Evolutionary conservation across 1,139 yeast species (phyloP).

Genomic region (Hansenula sp.): DNA sequence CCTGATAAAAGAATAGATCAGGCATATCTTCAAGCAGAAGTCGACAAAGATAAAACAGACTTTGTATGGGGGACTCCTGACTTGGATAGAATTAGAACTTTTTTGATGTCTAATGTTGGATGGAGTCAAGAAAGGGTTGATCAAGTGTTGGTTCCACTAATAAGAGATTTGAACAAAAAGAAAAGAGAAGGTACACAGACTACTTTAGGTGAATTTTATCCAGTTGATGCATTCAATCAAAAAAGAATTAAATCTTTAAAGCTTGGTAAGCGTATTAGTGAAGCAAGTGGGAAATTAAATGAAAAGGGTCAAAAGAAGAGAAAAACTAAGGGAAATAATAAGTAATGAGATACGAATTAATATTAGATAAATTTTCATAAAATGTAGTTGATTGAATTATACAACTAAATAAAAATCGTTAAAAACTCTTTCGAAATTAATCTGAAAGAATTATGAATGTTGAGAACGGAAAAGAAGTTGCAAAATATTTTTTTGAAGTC

Average conservation of each 20-base stretch:
- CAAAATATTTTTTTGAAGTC: no score
- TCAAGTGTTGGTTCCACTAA: constrained; percentile 84
- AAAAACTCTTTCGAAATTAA: no score
- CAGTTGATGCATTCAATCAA: constrained; percentile 33
- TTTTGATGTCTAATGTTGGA: constrained; percentile 65
- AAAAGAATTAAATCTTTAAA: constrained; percentile 37
- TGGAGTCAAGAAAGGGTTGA: constrained; percentile 80
- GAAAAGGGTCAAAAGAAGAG: neutral
- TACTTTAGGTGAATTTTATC: constrained; percentile 57
- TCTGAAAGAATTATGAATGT: no score
- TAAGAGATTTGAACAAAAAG: constrained; percentile 68
- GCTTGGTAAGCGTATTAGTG: constrained; percentile 55
- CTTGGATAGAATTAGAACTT: constrained; percentile 70
- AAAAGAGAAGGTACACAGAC: constrained; percentile 51
- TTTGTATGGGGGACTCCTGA: constrained; percentile 93
- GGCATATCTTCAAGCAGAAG: constrained; percentile 78
- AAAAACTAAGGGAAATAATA: neutral
- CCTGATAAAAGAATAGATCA: constrained; percentile 67
- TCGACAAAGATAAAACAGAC: constrained; percentile 70
- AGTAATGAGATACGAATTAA: no score
- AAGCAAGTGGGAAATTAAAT: constrained; percentile 50
- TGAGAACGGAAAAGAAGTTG: no score
- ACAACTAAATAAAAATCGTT: no score
- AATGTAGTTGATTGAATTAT: no score
- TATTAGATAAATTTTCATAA: no score